phyloP scores from a whole-genome alignment of 2,329 filamentous ascomycete genomes.

The Trichoderma sp. region DNA sequence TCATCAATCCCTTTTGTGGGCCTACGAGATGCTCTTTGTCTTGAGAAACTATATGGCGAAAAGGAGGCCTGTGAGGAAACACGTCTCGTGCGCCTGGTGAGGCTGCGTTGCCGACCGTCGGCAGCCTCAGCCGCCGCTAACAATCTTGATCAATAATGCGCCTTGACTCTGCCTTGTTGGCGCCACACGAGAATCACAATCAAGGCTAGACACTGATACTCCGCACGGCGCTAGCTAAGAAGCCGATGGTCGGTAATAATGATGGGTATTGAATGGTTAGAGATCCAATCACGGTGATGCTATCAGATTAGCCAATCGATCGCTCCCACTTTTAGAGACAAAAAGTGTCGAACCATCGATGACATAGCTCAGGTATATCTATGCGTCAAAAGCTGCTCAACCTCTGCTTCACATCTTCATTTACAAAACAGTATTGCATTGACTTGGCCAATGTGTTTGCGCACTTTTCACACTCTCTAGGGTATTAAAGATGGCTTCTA shows the following conservation, averaged over 20 bases:
- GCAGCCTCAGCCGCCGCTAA: slow-evolving; percentile 10
- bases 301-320: not conserved
- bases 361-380: not conserved
- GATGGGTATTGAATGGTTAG: not conserved
- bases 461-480: not conserved
- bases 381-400: not conserved
- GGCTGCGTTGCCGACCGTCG: slow-evolving; percentile 15
- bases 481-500: not conserved
- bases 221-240: not conserved
- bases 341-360: not conserved
- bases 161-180: not conserved
- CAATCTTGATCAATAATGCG: not conserved
- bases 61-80: not conserved
- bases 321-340: not conserved
- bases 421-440: not conserved
- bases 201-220: not conserved
- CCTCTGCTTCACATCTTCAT: not conserved
- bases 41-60: not conserved
- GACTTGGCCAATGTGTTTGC: not conserved
- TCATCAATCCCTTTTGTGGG: not conserved
- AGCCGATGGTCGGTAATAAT: slow-evolving; percentile 5
- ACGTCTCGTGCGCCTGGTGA: not conserved
- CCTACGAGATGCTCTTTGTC: not conserved
- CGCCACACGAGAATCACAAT: not conserved
- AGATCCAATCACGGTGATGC: not conserved